Conservation (phyloP, 768 basidiomycete species). For the Gymnopilus dilepis region DNA sequence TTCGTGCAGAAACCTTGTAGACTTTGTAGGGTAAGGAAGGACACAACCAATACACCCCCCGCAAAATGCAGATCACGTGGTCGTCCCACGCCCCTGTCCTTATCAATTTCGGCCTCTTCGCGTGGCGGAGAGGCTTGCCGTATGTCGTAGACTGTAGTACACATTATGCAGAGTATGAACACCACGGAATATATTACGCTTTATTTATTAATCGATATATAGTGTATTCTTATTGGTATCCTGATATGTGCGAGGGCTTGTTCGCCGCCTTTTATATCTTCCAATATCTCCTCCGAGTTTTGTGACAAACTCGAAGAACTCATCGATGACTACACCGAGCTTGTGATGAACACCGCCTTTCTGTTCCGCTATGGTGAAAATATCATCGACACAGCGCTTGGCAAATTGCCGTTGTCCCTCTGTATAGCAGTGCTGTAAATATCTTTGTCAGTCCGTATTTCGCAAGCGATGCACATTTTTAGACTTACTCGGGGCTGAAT, state of each 20-base stretch:
- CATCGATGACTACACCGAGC: background rate
- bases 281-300: background rate
- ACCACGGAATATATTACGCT: background rate
- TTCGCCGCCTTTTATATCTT: background rate
- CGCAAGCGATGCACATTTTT: background rate
- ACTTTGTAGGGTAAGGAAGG: constrained; percentile 12
- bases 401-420: background rate
- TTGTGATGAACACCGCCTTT: background rate
- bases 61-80: background rate
- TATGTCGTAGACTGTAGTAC: too few species aligned
- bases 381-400: background rate
- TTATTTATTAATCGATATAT: background rate
- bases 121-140: too few species aligned
- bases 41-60: background rate
- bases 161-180: too few species aligned
- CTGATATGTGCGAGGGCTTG: background rate
- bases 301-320: background rate
- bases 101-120: background rate
- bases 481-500: background rate
- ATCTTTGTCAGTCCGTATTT: background rate
- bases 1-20: background rate
- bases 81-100: background rate
- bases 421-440: background rate
- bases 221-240: background rate
- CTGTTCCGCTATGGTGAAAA: background rate